A percentile compares a stretch with the other conserved stretches of the same genome.
phyloP scores from a whole-genome alignment of 164 flowering plant species.

The Pachysandra terminalis region DNA sequence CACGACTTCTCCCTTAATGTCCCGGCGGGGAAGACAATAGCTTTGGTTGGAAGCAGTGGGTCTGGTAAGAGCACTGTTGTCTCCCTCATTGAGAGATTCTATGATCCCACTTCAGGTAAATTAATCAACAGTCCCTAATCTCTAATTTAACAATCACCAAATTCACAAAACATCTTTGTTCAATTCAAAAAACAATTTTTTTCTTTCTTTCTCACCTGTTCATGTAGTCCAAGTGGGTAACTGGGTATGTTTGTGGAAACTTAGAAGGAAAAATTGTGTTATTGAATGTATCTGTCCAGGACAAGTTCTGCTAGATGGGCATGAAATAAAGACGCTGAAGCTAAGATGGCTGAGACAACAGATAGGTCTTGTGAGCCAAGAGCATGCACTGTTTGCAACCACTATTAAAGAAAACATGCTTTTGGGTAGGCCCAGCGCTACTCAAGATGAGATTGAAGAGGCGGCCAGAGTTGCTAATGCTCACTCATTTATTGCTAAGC shows the following conservation, averaged over 20 bases:
- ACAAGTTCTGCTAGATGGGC: conserved; percentile 86
- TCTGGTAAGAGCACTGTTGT: conserved; percentile 94
- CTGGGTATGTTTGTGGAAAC: neutral
- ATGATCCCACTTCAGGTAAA: conserved; percentile 76
- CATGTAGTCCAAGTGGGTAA: neutral
- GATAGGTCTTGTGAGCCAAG: conserved; percentile 97
- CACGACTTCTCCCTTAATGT: conserved; percentile 53
- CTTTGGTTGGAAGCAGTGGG: conserved; percentile 91
- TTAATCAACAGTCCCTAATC: neutral
- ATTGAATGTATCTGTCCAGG: too few relatives aligned
- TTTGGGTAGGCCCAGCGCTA: conserved; percentile 82
- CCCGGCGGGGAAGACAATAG: conserved; percentile 85
- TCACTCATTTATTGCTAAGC: conserved; percentile 82
- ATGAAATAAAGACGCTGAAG: conserved; percentile 76
- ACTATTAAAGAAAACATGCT: conserved; percentile 88
- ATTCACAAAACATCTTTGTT: too few relatives aligned
- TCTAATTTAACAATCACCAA: neutral
- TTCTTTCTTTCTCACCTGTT: too few relatives aligned
- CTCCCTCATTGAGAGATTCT: conserved; percentile 84
- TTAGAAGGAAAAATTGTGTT: neutral
- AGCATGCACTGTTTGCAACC: conserved; percentile 94
- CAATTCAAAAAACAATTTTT: too few relatives aligned
- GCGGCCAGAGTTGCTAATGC: conserved; percentile 98
- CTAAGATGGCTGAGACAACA: conserved; percentile 93
- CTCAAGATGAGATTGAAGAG: conserved; percentile 79